phyloP scores from a whole-genome alignment of 257 asterid genomes.

The Gentiana straminea region DNA sequence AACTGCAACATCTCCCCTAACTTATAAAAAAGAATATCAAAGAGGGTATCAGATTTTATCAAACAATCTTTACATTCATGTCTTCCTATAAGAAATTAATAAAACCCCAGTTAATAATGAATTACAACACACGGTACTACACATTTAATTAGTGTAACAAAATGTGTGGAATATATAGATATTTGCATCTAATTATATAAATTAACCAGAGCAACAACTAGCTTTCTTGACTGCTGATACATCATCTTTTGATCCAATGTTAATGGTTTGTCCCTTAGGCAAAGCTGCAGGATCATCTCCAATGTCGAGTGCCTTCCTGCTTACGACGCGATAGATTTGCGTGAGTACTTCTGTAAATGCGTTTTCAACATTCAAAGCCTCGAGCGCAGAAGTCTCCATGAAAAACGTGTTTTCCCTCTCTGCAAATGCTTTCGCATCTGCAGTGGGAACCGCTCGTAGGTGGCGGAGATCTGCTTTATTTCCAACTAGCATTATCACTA shows the following conservation, averaged over 20 bases:
- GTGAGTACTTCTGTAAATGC: too few species aligned
- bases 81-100: too few species aligned
- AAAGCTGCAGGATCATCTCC: slow-evolving; percentile 61
- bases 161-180: too few species aligned
- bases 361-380: slow-evolving; percentile 54
- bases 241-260: slow-evolving; percentile 54
- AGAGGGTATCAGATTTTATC: too few species aligned
- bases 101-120: too few species aligned
- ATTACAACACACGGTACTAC: too few species aligned
- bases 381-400: slow-evolving; percentile 85
- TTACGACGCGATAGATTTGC: too few species aligned
- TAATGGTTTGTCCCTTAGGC: slow-evolving; percentile 63
- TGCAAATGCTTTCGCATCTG: slow-evolving; percentile 52
- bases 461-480: slow-evolving; percentile 64
- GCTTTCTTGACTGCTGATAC: slow-evolving; percentile 16
- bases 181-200: too few species aligned
- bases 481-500: slow-evolving; percentile 28
- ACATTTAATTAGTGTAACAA: too few species aligned
- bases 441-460: slow-evolving; percentile 45
- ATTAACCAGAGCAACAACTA: slow-evolving; percentile 66
- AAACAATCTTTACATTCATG: too few species aligned
- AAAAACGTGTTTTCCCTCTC: slow-evolving; percentile 52
- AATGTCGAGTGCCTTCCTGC: slow-evolving; percentile 42
- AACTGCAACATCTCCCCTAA: too few species aligned
- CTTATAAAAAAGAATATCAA: too few species aligned